These are phyloP conservation scores for Dentipellis fragilis DNA, from an alignment of 768 basidiomycete genomes.

Conservation along the genomic window DNA sequence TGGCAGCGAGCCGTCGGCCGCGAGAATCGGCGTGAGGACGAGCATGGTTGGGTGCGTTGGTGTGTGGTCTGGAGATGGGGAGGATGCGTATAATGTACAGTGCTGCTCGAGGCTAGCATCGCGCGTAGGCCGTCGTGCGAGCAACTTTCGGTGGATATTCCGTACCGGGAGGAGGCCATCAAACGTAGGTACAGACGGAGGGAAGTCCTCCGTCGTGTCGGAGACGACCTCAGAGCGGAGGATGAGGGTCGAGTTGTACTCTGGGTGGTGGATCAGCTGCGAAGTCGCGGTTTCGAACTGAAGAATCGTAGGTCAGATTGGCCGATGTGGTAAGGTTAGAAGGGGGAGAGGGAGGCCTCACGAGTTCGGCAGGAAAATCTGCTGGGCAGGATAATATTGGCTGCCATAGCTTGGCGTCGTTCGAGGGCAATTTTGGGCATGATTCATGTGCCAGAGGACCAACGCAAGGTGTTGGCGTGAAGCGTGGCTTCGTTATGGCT, in stretches of 20 bases:
- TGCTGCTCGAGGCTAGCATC: slow-evolving; percentile 69
- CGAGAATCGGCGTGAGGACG: slow-evolving; percentile 50
- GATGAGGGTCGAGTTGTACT: slow-evolving; percentile 88
- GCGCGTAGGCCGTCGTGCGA: slow-evolving; percentile 71
- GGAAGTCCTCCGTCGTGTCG: slow-evolving; percentile 23
- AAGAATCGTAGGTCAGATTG: neutral
- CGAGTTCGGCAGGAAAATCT: slow-evolving; percentile 22
- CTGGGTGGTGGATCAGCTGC: slow-evolving; percentile 79
- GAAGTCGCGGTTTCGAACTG: slow-evolving; percentile 68
- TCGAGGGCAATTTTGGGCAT: too few species aligned
- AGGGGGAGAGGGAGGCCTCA: slow-evolving; percentile 7
- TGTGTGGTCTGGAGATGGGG: slow-evolving; percentile 6
- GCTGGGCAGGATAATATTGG: slow-evolving; percentile 22
- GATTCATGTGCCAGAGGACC: too few species aligned
- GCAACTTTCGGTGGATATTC: slow-evolving; percentile 54
- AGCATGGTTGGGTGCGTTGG: slow-evolving; percentile 24
- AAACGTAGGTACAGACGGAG: slow-evolving; percentile 26
- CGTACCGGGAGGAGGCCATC: slow-evolving; percentile 32
- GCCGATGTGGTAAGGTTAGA: neutral
- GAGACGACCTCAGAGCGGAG: slow-evolving; percentile 66
- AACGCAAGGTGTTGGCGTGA: too few species aligned
- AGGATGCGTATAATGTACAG: slow-evolving; percentile 54
- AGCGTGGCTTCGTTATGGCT: too few species aligned
- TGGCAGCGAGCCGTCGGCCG: slow-evolving; percentile 42
- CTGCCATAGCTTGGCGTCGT: slow-evolving; percentile 12